Conservation (phyloP, 2,329 filamentous ascomycete species). For the Fusarium citri region DNA sequence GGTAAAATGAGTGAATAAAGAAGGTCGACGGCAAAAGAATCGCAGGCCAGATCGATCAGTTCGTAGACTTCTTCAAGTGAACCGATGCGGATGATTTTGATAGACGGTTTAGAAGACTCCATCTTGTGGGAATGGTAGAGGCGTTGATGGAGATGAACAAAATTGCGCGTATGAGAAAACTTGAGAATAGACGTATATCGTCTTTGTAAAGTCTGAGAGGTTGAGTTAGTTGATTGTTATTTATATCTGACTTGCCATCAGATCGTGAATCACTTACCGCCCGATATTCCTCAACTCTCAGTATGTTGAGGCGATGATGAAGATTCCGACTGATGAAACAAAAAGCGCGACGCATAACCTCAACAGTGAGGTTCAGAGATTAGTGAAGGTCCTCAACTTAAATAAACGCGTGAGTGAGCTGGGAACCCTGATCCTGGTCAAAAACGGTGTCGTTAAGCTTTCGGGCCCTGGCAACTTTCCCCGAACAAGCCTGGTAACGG, state of each 20-base stretch:
- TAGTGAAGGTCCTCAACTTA: not conserved
- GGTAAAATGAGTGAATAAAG: slow-evolving; percentile 13
- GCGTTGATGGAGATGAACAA: not conserved
- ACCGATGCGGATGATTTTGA: slow-evolving; percentile 10
- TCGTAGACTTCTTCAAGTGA: slow-evolving; percentile 7
- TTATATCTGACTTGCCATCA: too few relatives aligned
- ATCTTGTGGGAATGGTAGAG: not conserved
- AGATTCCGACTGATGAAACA: not conserved
- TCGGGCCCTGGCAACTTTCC: not conserved
- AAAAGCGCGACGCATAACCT: not conserved
- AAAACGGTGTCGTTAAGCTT: not conserved
- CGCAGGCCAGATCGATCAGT: slow-evolving; percentile 3
- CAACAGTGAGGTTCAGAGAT: not conserved
- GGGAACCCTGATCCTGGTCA: not conserved
- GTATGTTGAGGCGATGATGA: not conserved
- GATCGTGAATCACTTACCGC: not conserved
- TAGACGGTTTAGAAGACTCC: not conserved
- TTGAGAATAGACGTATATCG: not conserved
- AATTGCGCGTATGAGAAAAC: not conserved
- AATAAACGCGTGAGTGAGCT: not conserved
- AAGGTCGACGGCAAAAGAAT: slow-evolving; percentile 19
- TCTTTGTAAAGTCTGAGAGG: not conserved
- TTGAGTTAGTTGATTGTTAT: too few relatives aligned
- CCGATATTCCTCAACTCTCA: not conserved
- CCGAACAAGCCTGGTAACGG: not conserved